phyloP scores from a whole-genome alignment of 2,329 filamentous ascomycete genomes.

The Colletotrichum sp. region DNA sequence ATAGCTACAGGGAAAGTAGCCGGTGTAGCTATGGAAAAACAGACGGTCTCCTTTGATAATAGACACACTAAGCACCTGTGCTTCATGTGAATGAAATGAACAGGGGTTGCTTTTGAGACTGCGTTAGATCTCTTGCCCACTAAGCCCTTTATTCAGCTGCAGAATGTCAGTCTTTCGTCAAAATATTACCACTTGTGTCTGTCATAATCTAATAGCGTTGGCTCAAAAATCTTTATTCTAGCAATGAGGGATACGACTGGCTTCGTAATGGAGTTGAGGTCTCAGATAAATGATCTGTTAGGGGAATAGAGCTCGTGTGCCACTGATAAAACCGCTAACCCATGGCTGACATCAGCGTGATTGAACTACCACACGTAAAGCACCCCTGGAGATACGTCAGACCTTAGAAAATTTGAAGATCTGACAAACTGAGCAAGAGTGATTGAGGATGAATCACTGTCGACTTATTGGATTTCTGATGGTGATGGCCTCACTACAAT shows the following conservation, averaged over 20 bases:
- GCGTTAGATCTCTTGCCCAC: background rate
- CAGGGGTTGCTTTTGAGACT: background rate
- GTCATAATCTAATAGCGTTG: fast-evolving
- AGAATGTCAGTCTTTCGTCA: background rate
- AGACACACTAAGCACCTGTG: background rate
- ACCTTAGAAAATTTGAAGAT: background rate
- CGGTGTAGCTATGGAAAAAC: too few species aligned
- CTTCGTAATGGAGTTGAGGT: background rate
- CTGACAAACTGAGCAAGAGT: background rate
- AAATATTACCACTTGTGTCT: background rate
- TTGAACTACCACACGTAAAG: background rate
- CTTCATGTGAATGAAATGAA: background rate
- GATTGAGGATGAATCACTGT: background rate
- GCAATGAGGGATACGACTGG: background rate
- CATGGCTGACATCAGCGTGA: background rate
- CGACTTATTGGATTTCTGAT: background rate
- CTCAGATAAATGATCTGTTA: background rate
- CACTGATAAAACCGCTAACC: background rate
- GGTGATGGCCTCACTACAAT: background rate
- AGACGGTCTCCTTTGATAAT: background rate
- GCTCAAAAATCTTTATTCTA: background rate
- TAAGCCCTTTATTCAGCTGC: background rate
- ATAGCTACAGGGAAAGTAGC: too few species aligned
- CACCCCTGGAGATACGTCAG: background rate
- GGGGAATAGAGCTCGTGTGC: background rate